Evolutionary conservation across 371 early-diverging fungal genomes (phyloP).

Genomic region (Mucor irregularis): DNA sequence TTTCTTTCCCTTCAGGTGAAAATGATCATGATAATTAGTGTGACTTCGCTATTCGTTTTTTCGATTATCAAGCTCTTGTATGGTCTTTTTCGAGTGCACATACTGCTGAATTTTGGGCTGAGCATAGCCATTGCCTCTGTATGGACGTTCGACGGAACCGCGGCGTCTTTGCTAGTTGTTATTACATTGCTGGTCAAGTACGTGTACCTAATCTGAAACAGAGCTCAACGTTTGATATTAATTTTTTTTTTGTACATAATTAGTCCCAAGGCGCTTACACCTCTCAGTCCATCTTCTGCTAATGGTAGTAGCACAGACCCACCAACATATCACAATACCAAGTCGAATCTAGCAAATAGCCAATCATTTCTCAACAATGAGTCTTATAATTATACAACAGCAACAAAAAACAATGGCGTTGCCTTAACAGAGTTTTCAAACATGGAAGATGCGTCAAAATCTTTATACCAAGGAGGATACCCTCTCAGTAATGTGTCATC

Average conservation of each 20-base stretch:
- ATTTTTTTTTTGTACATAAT: background rate
- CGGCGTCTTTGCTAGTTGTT: conserved; percentile 8
- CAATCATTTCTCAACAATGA: no score
- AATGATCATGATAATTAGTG: conserved; percentile 9
- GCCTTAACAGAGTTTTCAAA: no score
- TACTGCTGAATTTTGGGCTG: background rate
- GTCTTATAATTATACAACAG: no score
- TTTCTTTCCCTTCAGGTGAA: conserved; percentile 7
- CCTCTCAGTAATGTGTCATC: background rate
- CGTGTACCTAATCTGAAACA: no score
- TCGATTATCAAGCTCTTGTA: conserved; percentile 17
- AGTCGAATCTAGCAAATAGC: no score
- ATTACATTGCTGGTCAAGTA: conserved; percentile 17
- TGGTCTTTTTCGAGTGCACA: conserved; percentile 1
- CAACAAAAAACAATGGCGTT: no score
- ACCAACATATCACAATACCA: no score
- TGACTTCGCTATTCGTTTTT: conserved; percentile 7
- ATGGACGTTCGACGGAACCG: conserved; percentile 21
- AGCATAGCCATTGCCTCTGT: conserved; percentile 10
- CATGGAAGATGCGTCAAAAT: background rate
- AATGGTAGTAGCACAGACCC: no score
- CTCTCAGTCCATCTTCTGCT: background rate
- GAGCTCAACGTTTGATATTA: no score
- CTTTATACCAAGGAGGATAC: background rate
- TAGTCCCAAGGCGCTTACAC: conserved; percentile 12